Base-by-base conservation (phyloP, 768 basidiomycete species). In the Clitopilus hobsonii region DNA sequence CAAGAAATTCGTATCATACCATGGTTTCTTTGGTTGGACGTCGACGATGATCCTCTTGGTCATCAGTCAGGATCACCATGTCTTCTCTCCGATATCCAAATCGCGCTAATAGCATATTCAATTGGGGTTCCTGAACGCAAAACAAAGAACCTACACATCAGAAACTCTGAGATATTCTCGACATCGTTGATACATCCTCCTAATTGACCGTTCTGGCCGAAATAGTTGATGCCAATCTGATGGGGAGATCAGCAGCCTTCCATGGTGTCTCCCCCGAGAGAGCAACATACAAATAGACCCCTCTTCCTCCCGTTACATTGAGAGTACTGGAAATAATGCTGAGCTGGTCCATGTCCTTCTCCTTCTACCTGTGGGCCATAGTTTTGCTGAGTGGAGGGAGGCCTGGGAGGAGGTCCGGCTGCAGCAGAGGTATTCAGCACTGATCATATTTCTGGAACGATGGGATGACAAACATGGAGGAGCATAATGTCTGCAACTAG, bases 101-200 rank as follows among this genome's bases (percentile, higher is more conserved):
- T 79, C 73, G 26, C 45, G 30, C 32, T 36, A 36, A 5, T 6
- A 52, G 13, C 47, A 36, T 8, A 16, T 45, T 5, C 41, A 49
- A 47, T 14, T 32, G 28, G 13, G 29, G 16, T n/a, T 16, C 23
- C 24, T 48, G 13, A 36, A 7, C 20, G 22, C 26, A 25, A 11
- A 25, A 7, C 49, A 24, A 23, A 13, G n/a, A 16, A 68, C 85
- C 56, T 61, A 90, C 90, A 62, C 56, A 75, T 78, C 41, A 95
- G 71, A 74, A 97, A 98, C 18, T 73, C 67, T 61, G 81, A 77
- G 54, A 98, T 81, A 66, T 94, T 94, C 47, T 75, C 69, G 0
- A 87, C 95, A 64, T 99, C 96, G 66, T 98, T 95, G 65, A 96
- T 88, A 65, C 96, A 98, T 10, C 96, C 96, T 0, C 73, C 69